Base-by-base conservation (phyloP, 2,329 filamentous ascomycete genomes). In the Tolypocladium guangdongense region DNA sequence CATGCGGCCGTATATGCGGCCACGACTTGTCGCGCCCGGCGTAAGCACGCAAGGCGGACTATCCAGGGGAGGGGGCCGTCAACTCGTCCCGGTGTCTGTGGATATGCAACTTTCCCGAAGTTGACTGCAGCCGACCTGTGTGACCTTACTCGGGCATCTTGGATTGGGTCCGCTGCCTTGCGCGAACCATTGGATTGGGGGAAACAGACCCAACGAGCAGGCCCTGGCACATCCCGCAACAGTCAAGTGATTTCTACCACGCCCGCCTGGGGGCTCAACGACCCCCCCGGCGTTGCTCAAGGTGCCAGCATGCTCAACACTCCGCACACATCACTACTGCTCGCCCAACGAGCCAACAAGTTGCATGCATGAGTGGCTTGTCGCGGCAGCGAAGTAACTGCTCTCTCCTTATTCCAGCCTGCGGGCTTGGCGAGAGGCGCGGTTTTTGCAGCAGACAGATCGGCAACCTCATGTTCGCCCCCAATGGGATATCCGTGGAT, bases 221-320 rank as follows among this genome's bases (percentile, higher is more conserved):
- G 41, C 58, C 63, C 57, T 57, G 57, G 60, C 58, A 64, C 63
- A 65, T 65, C 51, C 55, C 49, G 55, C 57, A 57, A 51, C 54
- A 59, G 62, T 66, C 63, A 66, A 66, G 63, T 65, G 64, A 66
- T 61, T 63, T 30, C 24, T 45, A 24, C 41, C 41, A 24, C 41
- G 41, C 41, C 30, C 41, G 41, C 16, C 41, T 45, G 24, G 41
- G 41, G 41, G 41, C 24, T 24, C 16, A 45, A 45, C 41, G 30
- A 5, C 7, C 18, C 41, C 24, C 41, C 24, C 24, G 41, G 24
- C 24, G 24, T 30, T 30, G 24, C 41, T 30, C 14, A 27, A 18
- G 22, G 38, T 41, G 12, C 20, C 12, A 24, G 20, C 38, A 27
- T 7, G 14, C 14, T 14, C 7, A 18, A 45, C 6, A 7, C 16